Base-by-base conservation (phyloP, 495 filamentous ascomycete genomes). In the Cryomyces minteri region DNA sequence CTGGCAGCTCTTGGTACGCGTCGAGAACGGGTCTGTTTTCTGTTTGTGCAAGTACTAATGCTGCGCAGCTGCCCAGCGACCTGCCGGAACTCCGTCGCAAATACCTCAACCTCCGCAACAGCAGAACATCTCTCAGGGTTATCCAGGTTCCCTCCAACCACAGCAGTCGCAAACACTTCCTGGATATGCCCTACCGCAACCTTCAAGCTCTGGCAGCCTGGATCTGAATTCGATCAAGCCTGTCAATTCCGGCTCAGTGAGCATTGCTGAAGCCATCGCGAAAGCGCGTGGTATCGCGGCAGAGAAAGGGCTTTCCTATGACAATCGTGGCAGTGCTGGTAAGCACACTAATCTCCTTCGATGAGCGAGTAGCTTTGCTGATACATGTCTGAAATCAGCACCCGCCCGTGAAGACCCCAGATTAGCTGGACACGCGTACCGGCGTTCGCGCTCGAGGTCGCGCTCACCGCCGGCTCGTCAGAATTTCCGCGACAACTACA, bases 161-260 rank as follows among this genome's bases (percentile, higher is more conserved):
- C 39, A 67, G 59, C 57, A 62, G 55, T 58, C 61, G 5, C 68
- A 70, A 44, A 42, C 62, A 11, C 54, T 61, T 63, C 51, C 40
- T 52, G 52, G 56, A 39, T 79, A 71, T 52, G 54, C 62, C 30
- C 62, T 83, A 30, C 83, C 83, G 0, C 79, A 77, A 50, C 81
- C 82, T 6, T 70, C 73, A 29, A 69, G 66, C 14, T 76, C 78
- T 18, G 83, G 81, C 7, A 79, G 67, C 43, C 66, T 85, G 43
- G 84, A 90, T 53, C 59, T 90, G 33, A 83, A 76, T 59, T 67
- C 71, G 6, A 82, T 88, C 54, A 80, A 77, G 52, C 82, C 82
- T 8, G 69, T 74, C 32, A 79, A 69, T 49, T 79, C 79, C 2
- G 84, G 84, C 39, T 78, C 76, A 8, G 76, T 87, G 25, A 82